Evolutionary conservation across 2,329 filamentous ascomycete species (phyloP).

Genomic region (Coniochaeta prunicola): DNA sequence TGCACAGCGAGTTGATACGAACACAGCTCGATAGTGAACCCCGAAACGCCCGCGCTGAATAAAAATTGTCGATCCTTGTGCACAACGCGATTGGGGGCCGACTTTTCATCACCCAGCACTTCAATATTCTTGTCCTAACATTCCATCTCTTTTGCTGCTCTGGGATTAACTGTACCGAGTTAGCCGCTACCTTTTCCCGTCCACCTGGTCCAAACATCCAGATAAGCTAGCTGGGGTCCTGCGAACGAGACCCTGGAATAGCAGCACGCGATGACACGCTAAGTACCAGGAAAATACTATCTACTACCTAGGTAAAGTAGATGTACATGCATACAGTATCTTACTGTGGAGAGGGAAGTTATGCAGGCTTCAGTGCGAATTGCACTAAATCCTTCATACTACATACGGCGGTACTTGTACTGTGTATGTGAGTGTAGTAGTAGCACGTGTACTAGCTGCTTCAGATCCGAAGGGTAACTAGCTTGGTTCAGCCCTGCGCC

Average conservation of each 20-base stretch:
- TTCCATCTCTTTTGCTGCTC: background rate
- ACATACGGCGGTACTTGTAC: no score
- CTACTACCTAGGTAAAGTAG: no score
- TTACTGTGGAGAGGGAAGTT: no score
- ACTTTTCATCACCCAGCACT: background rate
- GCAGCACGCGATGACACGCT: background rate
- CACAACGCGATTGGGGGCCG: background rate
- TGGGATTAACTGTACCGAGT: background rate
- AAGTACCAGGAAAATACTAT: background rate
- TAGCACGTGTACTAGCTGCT: background rate
- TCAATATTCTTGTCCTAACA: no score
- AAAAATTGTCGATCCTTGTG: background rate
- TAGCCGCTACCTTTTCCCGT: background rate
- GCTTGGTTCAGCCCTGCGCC: background rate
- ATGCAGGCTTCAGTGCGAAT: background rate
- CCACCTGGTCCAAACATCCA: background rate
- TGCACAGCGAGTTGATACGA: background rate
- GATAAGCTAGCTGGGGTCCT: background rate
- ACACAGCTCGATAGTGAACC: background rate
- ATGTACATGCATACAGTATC: no score
- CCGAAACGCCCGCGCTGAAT: background rate
- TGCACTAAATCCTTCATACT: no score
- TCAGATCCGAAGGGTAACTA: background rate
- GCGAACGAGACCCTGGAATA: no score
- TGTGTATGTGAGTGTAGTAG: no score